Conservation (phyloP, 202 grass and related monocot species). For the Bolboschoenoplectus hybrid region DNA sequence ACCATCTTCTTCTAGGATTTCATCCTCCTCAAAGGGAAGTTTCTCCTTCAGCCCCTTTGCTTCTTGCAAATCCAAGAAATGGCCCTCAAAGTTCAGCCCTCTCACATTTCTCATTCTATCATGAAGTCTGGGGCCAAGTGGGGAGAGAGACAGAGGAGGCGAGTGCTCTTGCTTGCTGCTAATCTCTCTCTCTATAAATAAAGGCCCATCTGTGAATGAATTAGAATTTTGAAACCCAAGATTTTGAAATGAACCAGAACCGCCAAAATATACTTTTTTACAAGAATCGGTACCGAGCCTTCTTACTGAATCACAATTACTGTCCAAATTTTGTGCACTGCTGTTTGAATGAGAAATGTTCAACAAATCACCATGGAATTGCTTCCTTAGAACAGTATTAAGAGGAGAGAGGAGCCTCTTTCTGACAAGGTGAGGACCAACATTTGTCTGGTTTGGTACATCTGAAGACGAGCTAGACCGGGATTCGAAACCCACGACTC, state of each 20-base stretch:
- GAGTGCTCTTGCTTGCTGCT: slow-evolving; percentile 61
- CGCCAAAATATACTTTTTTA: slow-evolving; percentile 40
- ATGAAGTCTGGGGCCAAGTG: slow-evolving; percentile 81
- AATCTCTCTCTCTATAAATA: slow-evolving; percentile 58
- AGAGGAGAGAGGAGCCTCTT: slow-evolving; percentile 85
- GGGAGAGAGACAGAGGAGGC: slow-evolving; percentile 68
- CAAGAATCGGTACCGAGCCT: slow-evolving; percentile 33
- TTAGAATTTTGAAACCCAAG: slow-evolving; percentile 44
- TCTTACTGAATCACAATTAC: slow-evolving; percentile 32
- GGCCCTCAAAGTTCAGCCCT: slow-evolving; percentile 52
- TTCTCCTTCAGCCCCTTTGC: slow-evolving; percentile 42
- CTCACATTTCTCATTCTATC: slow-evolving; percentile 53
- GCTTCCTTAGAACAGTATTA: slow-evolving; percentile 54
- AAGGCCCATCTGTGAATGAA: slow-evolving; percentile 72
- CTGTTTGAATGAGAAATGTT: slow-evolving; percentile 56
- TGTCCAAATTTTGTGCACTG: slow-evolving; percentile 41
- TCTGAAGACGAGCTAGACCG: slow-evolving; percentile 22
- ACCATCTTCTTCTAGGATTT: slow-evolving; percentile 44
- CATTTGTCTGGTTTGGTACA: slow-evolving; percentile 45
- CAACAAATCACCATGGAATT: slow-evolving; percentile 61
- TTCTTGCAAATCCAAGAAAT: slow-evolving; percentile 49
- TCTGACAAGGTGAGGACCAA: slow-evolving; percentile 51
- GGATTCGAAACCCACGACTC: slow-evolving; percentile 87
- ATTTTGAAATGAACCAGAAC: slow-evolving; percentile 15
- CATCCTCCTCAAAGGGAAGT: slow-evolving; percentile 45